Base-by-base conservation (phyloP, 1,284 basidiomycete species). In the Caloboletus inedulis region DNA sequence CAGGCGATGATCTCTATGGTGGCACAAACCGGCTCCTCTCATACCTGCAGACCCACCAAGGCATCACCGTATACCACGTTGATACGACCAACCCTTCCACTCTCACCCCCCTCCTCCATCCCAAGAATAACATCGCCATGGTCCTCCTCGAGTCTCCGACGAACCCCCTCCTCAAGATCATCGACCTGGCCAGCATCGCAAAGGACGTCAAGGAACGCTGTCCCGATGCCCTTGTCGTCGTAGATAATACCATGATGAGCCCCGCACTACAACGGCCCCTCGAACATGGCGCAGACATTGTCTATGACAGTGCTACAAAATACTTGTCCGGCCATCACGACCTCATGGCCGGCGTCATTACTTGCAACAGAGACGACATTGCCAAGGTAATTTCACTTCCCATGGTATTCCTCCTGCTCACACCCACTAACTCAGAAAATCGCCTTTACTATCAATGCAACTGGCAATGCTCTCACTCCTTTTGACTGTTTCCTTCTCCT, bases 171-270 rank as follows among this genome's bases (percentile, higher is more conserved):
- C 82, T 99, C 60, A 98, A 98, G 74, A 91, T 99, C 57, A 91
- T 87, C 40, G 97, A 99, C 72, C 79, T 99, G 52, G 87, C 87
- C 10, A 77, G 77, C 25, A 92, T 98, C 60, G 85, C 87, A 56
- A 79, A 81, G 47, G 78, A 89, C 59, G 90, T 96, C 58, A 92
- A 94, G 67, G 83, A 86, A 60, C 80, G 82, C 40, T 85, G 89
- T 18, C 89, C 90, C 16, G 79, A 89, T 61, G 94, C 94, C 1
- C 69, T 96, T 62, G 76, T 98, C 56, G 91, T 98, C 29, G 93
- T 95, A 23, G 97, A 99, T 73, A 99, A 99, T 72, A 99, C 97
- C 58, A 99, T 99, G 97, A 98, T 99, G 95, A 98, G 94, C 65
- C 97, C 97, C 10, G 99, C 98, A 72, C 80, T 99, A 18, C 95